phyloP scores from a whole-genome alignment of 2,329 filamentous ascomycete species.

The Aschersonia sp. region DNA sequence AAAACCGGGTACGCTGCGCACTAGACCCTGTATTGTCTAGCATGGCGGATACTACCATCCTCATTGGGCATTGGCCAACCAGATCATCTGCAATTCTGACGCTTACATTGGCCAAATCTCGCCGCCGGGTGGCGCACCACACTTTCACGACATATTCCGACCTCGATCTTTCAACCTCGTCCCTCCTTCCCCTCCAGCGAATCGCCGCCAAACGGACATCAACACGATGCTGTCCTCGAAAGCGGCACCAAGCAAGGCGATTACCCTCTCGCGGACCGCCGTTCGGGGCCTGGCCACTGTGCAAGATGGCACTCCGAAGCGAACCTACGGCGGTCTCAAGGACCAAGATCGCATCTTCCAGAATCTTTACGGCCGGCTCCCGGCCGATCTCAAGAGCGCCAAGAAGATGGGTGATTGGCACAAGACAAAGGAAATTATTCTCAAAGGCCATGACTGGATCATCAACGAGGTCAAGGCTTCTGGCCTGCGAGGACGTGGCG shows the following conservation, averaged over 20 bases:
- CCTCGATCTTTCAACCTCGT: slow-evolving; percentile 7
- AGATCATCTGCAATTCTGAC: slow-evolving; percentile 21
- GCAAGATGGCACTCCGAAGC: slow-evolving; percentile 56
- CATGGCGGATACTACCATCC: slow-evolving; percentile 11
- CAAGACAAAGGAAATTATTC: slow-evolving; percentile 95
- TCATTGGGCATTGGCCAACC: slow-evolving; percentile 24
- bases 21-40: slow-evolving; percentile 14
- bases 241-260: slow-evolving; percentile 23
- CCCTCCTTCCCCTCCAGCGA: neutral
- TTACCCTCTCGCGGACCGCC: slow-evolving; percentile 26
- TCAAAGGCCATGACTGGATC: slow-evolving; percentile 98
- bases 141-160: slow-evolving; percentile 12
- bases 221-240: slow-evolving; percentile 29
- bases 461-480: slow-evolving; percentile 96
- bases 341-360: slow-evolving; percentile 99
- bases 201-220: slow-evolving; percentile 13
- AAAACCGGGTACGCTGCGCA: neutral
- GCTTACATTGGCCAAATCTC: slow-evolving; percentile 18
- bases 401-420: slow-evolving; percentile 99
- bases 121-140: slow-evolving; percentile 20
- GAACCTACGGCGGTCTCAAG: slow-evolving; percentile 70
- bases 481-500: slow-evolving; percentile 85
- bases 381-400: slow-evolving; percentile 79
- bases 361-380: slow-evolving; percentile 91
- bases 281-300: slow-evolving; percentile 67